phyloP scores from a whole-genome alignment of 2,329 filamentous ascomycete species.

The Graphiopsis chlorocephala region DNA sequence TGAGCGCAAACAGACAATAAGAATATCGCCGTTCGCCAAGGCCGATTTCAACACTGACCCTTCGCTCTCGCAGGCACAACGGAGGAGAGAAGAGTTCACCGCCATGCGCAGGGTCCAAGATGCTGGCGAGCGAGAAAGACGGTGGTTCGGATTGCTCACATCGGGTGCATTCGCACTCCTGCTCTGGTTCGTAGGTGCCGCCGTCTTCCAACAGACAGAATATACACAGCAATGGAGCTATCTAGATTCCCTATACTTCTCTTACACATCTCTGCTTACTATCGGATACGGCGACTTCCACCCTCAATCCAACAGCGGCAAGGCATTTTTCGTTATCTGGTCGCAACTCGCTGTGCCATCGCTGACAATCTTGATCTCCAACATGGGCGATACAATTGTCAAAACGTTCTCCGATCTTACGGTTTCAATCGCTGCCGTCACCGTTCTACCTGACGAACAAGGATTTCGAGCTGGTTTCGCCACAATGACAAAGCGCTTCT shows the following conservation, averaged over 20 bases:
- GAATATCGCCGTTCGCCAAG: conserved; percentile 40
- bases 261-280: conserved; percentile 52
- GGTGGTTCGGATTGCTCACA: conserved; percentile 41
- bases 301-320: conserved; percentile 49
- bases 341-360: conserved; percentile 54
- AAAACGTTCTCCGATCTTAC: conserved; percentile 55
- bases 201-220: conserved; percentile 42
- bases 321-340: conserved; percentile 58
- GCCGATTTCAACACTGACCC: conserved; percentile 44
- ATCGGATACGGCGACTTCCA: conserved; percentile 55
- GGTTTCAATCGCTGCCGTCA: conserved; percentile 54
- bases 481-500: not conserved
- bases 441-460: conserved; percentile 52
- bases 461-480: conserved; percentile 38
- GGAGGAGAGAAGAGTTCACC: conserved; percentile 50
- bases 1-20: conserved; percentile 41
- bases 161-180: conserved; percentile 40
- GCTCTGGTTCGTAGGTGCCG: conserved; percentile 50
- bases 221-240: conserved; percentile 48
- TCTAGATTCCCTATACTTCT: conserved; percentile 53
- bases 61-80: conserved; percentile 34
- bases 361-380: conserved; percentile 53
- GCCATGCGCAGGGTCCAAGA: conserved; percentile 48
- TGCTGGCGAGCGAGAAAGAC: conserved; percentile 39
- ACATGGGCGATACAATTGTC: conserved; percentile 56